Base-by-base conservation (phyloP, 2,329 filamentous ascomycete genomes). In the Colletotrichum sp. region DNA sequence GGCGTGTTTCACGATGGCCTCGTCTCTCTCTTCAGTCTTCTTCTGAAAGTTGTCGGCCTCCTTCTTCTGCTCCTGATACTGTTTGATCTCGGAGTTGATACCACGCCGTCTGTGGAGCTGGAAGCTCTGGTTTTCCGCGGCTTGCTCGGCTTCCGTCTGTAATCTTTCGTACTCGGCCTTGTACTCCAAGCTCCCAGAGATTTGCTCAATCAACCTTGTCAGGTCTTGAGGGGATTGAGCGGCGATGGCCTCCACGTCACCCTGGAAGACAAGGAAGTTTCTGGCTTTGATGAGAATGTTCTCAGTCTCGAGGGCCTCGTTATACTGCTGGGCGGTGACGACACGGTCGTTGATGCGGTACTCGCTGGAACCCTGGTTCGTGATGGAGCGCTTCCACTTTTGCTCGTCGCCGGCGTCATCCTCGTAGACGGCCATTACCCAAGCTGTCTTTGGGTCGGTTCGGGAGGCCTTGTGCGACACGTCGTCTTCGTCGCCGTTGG, bases 351-450 rank as follows among this genome's bases (percentile, higher is more conserved):
- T 98, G 89, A 99, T 98, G 77, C 96, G 94, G 85, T 98, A 99
- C 85, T 98, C 96, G 88, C 96, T 98, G 32, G 93, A 93, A 63
- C 97, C 97, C 77, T 93, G 90, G 79, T 91, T 95, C 6, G 96
- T 98, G 84, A 99, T 99, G 79, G 93, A 94, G 77, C 97, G 95
- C 87, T 98, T 98, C 97, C 97, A 99, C 79, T 93, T 93, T 39
- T 98, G 96, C 84, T 98, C 95, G 81, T 98, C 95, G 63, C 96
- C 96, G 3, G 96, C 96, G 83, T 99, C 97, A 82, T 99, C 97
- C 83, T 98, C 96, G 84, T 98, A 99, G 19, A 99, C 96, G 34
- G 97, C 97, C 96, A 98, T 98, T 16, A 99, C 98, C 96, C 96
- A 99, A 5, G 97, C 98, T 4, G 93, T 97, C 84, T 96, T 97